These are phyloP conservation scores for Xylariaceae sp. DNA, from an alignment of 2,329 filamentous ascomycete species.

Conservation along the genomic window DNA sequence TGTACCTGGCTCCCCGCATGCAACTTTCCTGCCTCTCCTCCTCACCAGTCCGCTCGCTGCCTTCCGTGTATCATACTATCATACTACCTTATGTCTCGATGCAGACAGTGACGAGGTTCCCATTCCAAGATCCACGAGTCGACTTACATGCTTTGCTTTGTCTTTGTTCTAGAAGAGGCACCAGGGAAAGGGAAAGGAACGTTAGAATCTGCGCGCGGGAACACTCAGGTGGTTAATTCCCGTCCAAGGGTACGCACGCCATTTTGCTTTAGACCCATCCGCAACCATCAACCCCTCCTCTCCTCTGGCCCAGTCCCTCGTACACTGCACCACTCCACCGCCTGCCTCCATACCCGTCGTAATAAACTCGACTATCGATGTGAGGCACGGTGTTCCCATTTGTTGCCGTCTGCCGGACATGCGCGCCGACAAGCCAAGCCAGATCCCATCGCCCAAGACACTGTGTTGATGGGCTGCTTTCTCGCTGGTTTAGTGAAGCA, in stretches of 20 bases:
- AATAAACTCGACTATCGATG: slow-evolving; percentile 8
- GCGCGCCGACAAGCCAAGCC: slow-evolving; percentile 14
- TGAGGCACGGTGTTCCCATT: not conserved
- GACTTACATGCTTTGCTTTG: no score
- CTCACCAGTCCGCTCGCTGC: no score
- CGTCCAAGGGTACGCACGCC: not conserved
- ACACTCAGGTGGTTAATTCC: not conserved
- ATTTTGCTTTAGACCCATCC: not conserved
- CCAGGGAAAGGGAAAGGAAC: no score
- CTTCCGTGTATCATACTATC: no score
- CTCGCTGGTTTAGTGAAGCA: no score
- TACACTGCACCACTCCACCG: slow-evolving; percentile 6
- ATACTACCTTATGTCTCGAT: no score
- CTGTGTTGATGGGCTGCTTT: slow-evolving; percentile 17
- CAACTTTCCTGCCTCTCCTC: slow-evolving; percentile 4
- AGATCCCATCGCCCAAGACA: slow-evolving; percentile 5
- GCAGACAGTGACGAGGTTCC: no score
- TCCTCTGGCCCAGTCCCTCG: no score
- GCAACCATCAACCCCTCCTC: not conserved
- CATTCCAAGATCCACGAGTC: no score
- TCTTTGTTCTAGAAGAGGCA: no score
- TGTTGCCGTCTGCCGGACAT: slow-evolving; percentile 2
- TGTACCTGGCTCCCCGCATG: not conserved
- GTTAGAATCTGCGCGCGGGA: no score
- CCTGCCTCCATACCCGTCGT: slow-evolving; percentile 12